Base-by-base conservation (phyloP, 192 early-diverging fungal genomes). In the Backusella parvicylindrica region DNA sequence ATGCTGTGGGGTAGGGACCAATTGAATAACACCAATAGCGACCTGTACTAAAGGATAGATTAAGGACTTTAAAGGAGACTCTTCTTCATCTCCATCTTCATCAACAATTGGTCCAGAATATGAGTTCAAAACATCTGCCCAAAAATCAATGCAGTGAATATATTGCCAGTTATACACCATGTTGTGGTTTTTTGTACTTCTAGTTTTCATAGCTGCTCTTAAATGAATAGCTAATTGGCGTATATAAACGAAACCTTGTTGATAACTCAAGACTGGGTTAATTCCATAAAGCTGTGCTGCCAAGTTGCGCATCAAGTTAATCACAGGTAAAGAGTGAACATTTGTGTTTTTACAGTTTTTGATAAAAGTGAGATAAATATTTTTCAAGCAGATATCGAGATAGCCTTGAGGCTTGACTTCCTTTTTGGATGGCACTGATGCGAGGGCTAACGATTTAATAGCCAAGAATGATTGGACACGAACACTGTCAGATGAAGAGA, bases 131-230 rank as follows among this genome's bases (percentile, higher is more conserved):
- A 98, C 92, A 63, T 93, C 89, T 18, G 94, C 83, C 97, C 97
- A 98, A 72, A 98, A 91, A 72, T 92, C 89, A 67, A 99, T 84
- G 71, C 92, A 94, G 83, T 97, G 95, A 68, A 99, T 80, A 79
- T 91, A 99, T 84, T 97, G 96, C 98, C 98, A 99, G 87, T 96
- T 95, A 87, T 98, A 97, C 47, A 99, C 94, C 8, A 89, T 78
- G 68, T 93, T 95, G 89, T 91, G 96, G 4, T 91, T 91, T 76
- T 97, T 92, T 88, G 88, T 38, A 70, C 38, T 74, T 15, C 41
- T 31, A 35, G 21, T 66, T 41, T 56, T 65, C 81, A 97, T 95
- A 18, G 96, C 95, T 72, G 89, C 91, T 75, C 98, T 92, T 68
- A 99, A 85, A 73, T 93, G 91, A 74, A 96, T 95, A 6, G 96